Conservation (phyloP, 2,329 filamentous ascomycete genomes). For the Periconia macrospinosa region DNA sequence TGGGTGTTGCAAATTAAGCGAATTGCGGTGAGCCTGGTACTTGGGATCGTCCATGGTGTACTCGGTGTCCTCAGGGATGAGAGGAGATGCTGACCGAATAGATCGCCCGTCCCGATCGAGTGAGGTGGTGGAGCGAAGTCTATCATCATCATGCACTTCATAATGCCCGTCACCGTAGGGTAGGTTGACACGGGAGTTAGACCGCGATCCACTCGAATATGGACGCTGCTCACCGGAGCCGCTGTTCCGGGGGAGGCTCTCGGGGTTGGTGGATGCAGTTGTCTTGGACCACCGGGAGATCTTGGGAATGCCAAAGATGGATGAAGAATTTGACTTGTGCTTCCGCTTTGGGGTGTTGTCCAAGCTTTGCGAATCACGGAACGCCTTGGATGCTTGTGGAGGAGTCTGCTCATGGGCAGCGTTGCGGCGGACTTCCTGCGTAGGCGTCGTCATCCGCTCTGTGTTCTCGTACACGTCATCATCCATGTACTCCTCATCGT, state of each 20-base stretch:
- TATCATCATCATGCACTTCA: constrained; percentile 62
- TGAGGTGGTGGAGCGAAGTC: constrained; percentile 45
- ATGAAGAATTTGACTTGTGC: constrained; percentile 83
- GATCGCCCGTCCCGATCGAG: constrained; percentile 29
- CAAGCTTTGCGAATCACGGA: constrained; percentile 61
- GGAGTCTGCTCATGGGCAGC: constrained; percentile 51
- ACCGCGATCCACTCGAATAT: constrained; percentile 70
- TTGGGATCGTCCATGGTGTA: constrained; percentile 65
- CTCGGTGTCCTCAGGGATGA: constrained; percentile 57
- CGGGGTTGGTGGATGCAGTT: constrained; percentile 83
- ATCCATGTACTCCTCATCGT: constrained; percentile 72
- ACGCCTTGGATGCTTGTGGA: constrained; percentile 50
- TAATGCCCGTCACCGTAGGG: constrained; percentile 64
- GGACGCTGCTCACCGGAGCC: constrained; percentile 61
- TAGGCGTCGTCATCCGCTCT: constrained; percentile 64
- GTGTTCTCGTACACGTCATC: constrained; percentile 62
- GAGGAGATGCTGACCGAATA: constrained; percentile 48
- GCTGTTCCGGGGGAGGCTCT: constrained; percentile 70
- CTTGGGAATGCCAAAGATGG: constrained; percentile 74
- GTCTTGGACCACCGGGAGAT: constrained; percentile 98
- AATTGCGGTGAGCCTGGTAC: constrained; percentile 80
- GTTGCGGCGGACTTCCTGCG: constrained; percentile 52
- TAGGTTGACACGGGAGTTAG: constrained; percentile 73
- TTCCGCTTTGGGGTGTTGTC: constrained; percentile 84
- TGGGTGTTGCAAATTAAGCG: constrained; percentile 76